Percentiles rank a stretch among this genome's conserved stretches.
Evolutionary conservation across 177 flowering plant species (phyloP).

Genomic region (Telopea speciosissima): DNA sequence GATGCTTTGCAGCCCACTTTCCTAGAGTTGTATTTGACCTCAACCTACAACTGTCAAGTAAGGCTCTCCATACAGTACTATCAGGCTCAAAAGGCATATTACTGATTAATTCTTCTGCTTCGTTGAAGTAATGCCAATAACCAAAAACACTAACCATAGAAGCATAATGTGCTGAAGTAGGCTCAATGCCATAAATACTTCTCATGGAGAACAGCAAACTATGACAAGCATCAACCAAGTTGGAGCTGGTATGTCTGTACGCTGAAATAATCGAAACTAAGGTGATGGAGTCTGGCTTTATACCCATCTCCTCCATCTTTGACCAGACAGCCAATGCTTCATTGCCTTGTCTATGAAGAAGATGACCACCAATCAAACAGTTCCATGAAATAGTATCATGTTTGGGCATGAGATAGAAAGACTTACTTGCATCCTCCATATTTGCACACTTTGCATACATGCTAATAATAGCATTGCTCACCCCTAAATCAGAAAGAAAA

Average conservation of each 20-base stretch:
- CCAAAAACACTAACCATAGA: constrained; percentile 66
- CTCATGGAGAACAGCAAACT: constrained; percentile 57
- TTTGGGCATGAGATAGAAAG: constrained; percentile 47
- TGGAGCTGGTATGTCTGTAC: constrained; percentile 42
- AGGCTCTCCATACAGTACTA: constrained; percentile 69
- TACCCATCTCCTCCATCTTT: constrained; percentile 38
- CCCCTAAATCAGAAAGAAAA: constrained; percentile 35
- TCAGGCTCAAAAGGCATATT: constrained; percentile 60
- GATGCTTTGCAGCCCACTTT: constrained; percentile 45
- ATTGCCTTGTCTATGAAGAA: constrained; percentile 76
- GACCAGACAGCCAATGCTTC: constrained; percentile 57
- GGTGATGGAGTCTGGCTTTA: constrained; percentile 61
- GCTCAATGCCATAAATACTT: constrained; percentile 41
- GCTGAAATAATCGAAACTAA: constrained; percentile 62
- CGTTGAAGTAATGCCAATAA: constrained; percentile 61
- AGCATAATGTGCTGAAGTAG: constrained; percentile 73
- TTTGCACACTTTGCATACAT: constrained; percentile 77
- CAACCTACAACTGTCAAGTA: constrained; percentile 67
- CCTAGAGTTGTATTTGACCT: constrained; percentile 46
- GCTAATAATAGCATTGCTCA: constrained; percentile 63
- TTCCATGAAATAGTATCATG: constrained; percentile 81
- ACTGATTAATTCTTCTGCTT: constrained; percentile 57
- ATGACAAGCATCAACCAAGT: constrained; percentile 49
- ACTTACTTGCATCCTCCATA: constrained; percentile 49
- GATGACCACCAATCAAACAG: constrained; percentile 51